phyloP scores from a whole-genome alignment of 176 grass and related monocot species.

The Oryza officinalis region DNA sequence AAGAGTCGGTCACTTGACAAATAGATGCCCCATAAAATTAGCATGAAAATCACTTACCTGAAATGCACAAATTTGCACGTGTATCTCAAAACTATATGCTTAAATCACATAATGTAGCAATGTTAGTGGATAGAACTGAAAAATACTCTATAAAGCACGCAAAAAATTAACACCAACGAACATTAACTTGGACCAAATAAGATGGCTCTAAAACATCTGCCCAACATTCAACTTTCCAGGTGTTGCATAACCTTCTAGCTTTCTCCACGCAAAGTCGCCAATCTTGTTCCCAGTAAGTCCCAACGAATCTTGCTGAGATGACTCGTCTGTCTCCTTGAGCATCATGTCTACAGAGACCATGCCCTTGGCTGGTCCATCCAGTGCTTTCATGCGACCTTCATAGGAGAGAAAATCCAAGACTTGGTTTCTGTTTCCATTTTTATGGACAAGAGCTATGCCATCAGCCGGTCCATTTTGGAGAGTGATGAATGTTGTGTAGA shows the following conservation, averaged over 20 bases:
- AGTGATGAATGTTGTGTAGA: conserved; percentile 16
- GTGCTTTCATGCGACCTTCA: conserved; percentile 32
- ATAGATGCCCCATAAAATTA: too few species aligned
- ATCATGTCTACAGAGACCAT: conserved; percentile 34
- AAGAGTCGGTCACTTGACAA: too few species aligned
- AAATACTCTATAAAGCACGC: not conserved
- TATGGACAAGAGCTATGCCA: conserved; percentile 42
- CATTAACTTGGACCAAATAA: not conserved
- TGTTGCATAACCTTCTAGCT: conserved; percentile 13
- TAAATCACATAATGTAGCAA: too few species aligned
- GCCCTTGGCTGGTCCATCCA: conserved; percentile 42
- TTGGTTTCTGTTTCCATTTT: conserved; percentile 1
- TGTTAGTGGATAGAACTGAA: too few species aligned
- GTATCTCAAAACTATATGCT: too few species aligned
- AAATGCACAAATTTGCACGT: too few species aligned
- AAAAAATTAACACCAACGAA: not conserved
- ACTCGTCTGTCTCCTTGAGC: conserved; percentile 34
- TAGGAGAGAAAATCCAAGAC: conserved; percentile 45
- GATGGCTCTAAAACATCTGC: conserved; percentile 32
- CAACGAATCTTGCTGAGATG: conserved; percentile 41
- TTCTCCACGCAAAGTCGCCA: conserved; percentile 36
- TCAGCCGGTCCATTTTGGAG: conserved; percentile 47
- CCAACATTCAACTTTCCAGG: conserved; percentile 39
- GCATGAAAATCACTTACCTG: too few species aligned
- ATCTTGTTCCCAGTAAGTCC: conserved; percentile 19